Evolutionary conservation across 345 rosid genomes (phyloP).

Genomic region (Hibiscus mutabilis): DNA sequence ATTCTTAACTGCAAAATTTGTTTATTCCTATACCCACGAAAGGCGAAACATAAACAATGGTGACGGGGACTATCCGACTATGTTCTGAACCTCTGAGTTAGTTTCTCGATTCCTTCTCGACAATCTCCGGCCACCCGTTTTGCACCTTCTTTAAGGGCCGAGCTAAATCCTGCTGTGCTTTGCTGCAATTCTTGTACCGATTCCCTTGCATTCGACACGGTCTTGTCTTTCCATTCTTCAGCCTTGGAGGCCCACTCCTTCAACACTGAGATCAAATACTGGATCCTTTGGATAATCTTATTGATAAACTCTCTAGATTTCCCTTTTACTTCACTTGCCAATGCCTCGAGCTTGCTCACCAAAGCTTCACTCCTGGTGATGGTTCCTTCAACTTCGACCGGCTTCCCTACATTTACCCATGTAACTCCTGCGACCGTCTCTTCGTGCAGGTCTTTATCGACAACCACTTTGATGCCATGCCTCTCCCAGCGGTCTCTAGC

Average conservation of each 20-base stretch:
- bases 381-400: constrained; percentile 46
- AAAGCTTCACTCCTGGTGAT: constrained; percentile 48
- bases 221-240: constrained; percentile 22
- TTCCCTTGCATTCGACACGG: constrained; percentile 25
- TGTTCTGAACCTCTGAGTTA: constrained; percentile 56
- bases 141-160: constrained; percentile 45
- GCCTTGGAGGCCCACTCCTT: constrained; percentile 36
- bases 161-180: constrained; percentile 37
- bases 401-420: constrained; percentile 56
- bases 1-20: constrained; percentile 14
- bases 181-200: constrained; percentile 44
- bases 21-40: constrained; percentile 4
- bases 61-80: not conserved
- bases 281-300: constrained; percentile 42
- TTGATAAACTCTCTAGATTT: constrained; percentile 48
- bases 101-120: constrained; percentile 55
- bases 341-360: constrained; percentile 48
- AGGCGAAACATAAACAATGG: not conserved
- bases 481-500: constrained; percentile 90
- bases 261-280: constrained; percentile 30
- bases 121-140: constrained; percentile 58
- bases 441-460: constrained; percentile 63
- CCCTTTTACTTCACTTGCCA: constrained; percentile 43
- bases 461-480: constrained; percentile 74
- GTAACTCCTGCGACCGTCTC: constrained; percentile 49